These are phyloP conservation scores for Micractinium conductrix DNA, from an alignment of 139 green algal species.

Conservation along the genomic window DNA sequence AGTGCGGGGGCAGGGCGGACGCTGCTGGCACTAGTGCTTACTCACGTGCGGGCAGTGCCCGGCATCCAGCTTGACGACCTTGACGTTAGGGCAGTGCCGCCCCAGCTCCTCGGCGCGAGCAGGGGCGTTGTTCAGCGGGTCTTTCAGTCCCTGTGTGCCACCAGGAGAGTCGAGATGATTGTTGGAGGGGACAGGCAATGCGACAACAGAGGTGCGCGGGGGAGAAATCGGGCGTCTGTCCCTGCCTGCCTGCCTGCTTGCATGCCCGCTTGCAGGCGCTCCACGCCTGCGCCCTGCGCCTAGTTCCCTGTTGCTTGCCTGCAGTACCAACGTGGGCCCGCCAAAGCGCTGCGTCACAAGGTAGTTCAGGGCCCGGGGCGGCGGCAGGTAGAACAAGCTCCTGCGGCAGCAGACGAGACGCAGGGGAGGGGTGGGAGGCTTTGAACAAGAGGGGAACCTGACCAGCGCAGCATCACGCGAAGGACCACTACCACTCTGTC, in stretches of 20 bases:
- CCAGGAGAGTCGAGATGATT: not conserved
- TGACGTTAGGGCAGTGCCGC: slow-evolving; percentile 47
- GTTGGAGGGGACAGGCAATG: not conserved
- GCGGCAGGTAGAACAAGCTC: slow-evolving; percentile 89
- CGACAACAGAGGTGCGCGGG: not conserved
- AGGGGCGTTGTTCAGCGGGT: slow-evolving; percentile 87
- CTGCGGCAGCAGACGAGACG: slow-evolving; percentile 24
- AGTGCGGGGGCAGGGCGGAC: not conserved
- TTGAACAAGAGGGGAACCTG: not conserved
- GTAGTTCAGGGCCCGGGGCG: slow-evolving; percentile 83
- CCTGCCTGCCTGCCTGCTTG: too few species aligned
- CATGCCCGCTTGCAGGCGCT: slow-evolving; percentile 28
- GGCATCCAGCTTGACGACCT: slow-evolving; percentile 56
- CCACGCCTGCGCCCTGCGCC: too few species aligned
- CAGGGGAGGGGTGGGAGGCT: not conserved
- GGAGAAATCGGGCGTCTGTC: not conserved
- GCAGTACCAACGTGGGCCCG: slow-evolving; percentile 79
- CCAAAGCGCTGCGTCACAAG: slow-evolving; percentile 72
- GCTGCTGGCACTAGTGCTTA: not conserved
- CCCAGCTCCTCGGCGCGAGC: slow-evolving; percentile 61
- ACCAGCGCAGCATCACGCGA: too few species aligned
- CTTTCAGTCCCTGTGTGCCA: slow-evolving; percentile 49
- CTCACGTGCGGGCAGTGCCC: slow-evolving; percentile 70
- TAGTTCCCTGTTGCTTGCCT: slow-evolving; percentile 42
- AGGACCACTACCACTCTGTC: too few species aligned